Conservation (phyloP, 257 asterid species). For the Solanum chiquidenum region DNA sequence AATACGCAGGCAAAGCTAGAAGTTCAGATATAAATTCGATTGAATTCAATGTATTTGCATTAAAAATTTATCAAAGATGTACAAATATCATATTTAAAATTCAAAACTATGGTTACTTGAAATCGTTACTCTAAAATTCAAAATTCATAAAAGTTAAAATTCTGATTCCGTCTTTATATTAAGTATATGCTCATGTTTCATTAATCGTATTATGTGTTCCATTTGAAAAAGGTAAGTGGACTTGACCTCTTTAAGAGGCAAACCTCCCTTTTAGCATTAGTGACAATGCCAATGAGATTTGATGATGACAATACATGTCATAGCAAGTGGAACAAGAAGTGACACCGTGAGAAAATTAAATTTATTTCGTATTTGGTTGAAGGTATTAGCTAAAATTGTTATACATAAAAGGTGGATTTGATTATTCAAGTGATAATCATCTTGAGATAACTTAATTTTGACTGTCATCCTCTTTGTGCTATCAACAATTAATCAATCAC, state of each 20-base stretch:
- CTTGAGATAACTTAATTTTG: neutral
- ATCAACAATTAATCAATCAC: too few relatives aligned
- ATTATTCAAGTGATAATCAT: neutral
- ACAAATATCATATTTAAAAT: neutral
- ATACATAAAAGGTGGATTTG: neutral
- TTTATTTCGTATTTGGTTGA: neutral
- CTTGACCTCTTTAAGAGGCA: neutral
- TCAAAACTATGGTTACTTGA: neutral
- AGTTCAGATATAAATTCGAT: fast-evolving
- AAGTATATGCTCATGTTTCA: neutral
- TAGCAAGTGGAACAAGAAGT: neutral
- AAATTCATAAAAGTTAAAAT: neutral
- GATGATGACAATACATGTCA: neutral
- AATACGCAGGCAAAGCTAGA: fast-evolving
- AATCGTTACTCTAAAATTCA: neutral
- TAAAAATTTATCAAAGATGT: neutral
- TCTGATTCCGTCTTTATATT: fast-evolving
- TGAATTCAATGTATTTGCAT: neutral
- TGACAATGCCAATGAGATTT: neutral
- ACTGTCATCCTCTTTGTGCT: too few relatives aligned
- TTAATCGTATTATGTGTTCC: neutral
- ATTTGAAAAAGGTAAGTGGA: neutral
- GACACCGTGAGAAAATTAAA: neutral
- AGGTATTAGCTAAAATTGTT: neutral
- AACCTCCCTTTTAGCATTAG: neutral